Conservation (phyloP, 2,329 filamentous ascomycete genomes). For the Chaetomium globosum region DNA sequence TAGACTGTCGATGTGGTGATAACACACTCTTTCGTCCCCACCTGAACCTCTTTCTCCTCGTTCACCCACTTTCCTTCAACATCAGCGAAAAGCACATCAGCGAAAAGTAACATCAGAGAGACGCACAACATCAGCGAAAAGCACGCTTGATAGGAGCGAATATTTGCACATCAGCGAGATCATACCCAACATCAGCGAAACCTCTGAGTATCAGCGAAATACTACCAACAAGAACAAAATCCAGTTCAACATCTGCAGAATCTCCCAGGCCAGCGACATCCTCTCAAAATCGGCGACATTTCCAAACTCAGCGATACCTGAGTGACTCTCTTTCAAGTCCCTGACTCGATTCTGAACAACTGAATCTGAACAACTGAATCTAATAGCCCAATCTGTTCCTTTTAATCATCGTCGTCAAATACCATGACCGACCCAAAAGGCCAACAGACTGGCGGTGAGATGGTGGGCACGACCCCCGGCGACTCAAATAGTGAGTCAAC, state of each 20-base stretch:
- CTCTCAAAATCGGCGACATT: neutral
- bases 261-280: neutral
- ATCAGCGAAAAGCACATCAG: neutral
- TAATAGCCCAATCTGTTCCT: conserved; percentile 9
- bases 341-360: neutral
- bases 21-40: neutral
- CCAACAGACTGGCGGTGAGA: conserved; percentile 16
- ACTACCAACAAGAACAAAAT: no score
- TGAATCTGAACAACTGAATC: no score
- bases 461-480: conserved; percentile 17
- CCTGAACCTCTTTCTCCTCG: neutral
- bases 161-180: neutral
- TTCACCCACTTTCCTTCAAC: neutral
- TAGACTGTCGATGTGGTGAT: neutral
- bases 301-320: neutral
- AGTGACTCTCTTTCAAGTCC: neutral
- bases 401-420: neutral
- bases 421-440: neutral
- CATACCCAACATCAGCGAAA: neutral
- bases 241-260: neutral
- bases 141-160: neutral
- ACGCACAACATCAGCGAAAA: neutral
- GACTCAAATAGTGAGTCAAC: conserved; percentile 2
- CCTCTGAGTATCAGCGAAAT: neutral
- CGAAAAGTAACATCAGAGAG: neutral